A percentile compares a stretch with the other conserved stretches of the same genome.
phyloP scores from a whole-genome alignment of 1,139 yeast species.

The Nakaseomyces sp. region DNA sequence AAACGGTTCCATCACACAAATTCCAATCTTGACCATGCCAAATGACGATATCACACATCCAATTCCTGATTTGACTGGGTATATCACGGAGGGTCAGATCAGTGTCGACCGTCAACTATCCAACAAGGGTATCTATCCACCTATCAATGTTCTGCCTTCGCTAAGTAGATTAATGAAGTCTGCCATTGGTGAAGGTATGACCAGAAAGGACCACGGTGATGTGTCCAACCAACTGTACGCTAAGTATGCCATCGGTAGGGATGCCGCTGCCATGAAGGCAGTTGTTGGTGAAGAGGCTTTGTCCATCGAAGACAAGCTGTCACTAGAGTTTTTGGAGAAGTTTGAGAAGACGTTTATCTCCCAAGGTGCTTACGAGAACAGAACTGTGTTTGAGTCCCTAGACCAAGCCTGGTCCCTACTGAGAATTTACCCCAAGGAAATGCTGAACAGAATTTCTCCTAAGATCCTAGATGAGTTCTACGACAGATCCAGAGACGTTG shows the following conservation, averaged over 20 bases:
- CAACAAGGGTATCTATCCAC: constrained; percentile 97
- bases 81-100: constrained; percentile 98
- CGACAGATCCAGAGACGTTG: constrained; percentile 75
- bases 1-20: constrained; percentile 97
- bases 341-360: constrained; percentile 90
- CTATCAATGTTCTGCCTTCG: constrained; percentile 95
- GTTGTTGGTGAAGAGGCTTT: constrained; percentile 99
- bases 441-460: constrained; percentile 97
- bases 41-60: constrained; percentile 99
- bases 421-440: constrained; percentile 97
- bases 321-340: constrained; percentile 93
- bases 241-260: constrained; percentile 98
- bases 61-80: constrained; percentile 98
- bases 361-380: constrained; percentile 94
- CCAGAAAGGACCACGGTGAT: constrained; percentile 98
- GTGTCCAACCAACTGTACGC: constrained; percentile 98
- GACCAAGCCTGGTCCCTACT: constrained; percentile 97
- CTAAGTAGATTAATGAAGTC: constrained; percentile 97
- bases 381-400: constrained; percentile 87
- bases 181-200: constrained; percentile 99
- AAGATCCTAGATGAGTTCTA: constrained; percentile 91
- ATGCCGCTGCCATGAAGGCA: constrained; percentile 99
- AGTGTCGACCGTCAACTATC: constrained; percentile 92
- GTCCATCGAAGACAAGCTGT: constrained; percentile 92
- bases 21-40: constrained; percentile 98